Evolutionary conservation across 495 filamentous ascomycete genomes (phyloP).

Genomic region (Penicillium macrosclerotiorum): DNA sequence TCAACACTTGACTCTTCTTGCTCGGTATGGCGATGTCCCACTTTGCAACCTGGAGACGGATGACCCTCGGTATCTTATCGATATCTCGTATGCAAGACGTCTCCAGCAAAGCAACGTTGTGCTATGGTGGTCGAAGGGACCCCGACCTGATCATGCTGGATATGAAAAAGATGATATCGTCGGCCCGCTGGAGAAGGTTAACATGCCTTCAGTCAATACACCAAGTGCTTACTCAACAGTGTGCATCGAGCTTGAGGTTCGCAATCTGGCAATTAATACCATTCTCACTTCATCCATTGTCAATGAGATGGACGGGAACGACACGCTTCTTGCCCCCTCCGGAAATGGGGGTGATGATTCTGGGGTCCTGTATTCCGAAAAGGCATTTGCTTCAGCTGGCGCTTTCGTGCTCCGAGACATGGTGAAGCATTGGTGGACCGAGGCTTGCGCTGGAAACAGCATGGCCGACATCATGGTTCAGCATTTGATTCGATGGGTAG

Average conservation of each 20-base stretch:
- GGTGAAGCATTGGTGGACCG: conserved; percentile 97
- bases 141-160: conserved; percentile 90
- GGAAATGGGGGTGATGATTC: conserved; percentile 57
- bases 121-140: conserved; percentile 92
- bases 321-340: conserved; percentile 63
- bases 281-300: conserved; percentile 96
- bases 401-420: conserved; percentile 90
- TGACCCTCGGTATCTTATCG: conserved; percentile 91
- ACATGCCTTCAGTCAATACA: conserved; percentile 91
- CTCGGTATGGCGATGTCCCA: conserved; percentile 89
- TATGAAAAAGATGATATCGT: conserved; percentile 92
- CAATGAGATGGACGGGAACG: conserved; percentile 87
- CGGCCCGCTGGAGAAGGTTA: conserved; percentile 79
- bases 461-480: conserved; percentile 99
- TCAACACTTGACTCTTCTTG: conserved; percentile 77
- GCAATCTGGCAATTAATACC: conserved; percentile 96
- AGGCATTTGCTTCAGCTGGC: conserved; percentile 88
- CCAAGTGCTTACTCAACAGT: conserved; percentile 93
- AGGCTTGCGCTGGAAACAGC: conserved; percentile 83
- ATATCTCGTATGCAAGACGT: conserved; percentile 89
- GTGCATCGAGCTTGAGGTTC: conserved; percentile 91
- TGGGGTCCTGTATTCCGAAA: conserved; percentile 80
- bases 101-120: conserved; percentile 91
- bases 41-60: conserved; percentile 94
- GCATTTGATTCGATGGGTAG: conserved; percentile 95